Base-by-base conservation (phyloP, 768 basidiomycete species). In the Suillus sp. region DNA sequence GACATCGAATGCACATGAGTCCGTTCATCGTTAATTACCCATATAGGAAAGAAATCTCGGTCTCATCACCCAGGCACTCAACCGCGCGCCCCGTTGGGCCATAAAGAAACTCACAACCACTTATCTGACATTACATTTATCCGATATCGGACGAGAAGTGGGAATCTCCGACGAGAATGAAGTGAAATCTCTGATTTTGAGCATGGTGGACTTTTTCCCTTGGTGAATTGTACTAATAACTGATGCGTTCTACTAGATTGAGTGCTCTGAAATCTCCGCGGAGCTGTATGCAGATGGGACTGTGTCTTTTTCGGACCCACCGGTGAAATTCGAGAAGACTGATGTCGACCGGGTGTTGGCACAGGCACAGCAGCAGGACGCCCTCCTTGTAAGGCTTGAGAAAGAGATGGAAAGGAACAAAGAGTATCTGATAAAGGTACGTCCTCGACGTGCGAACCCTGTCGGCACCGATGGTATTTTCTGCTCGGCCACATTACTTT, bases 91-190 rank as follows among this genome's bases (percentile, higher is more conserved):
- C 0, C 81, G 90, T 22, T 94, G 93, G 87, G 79, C 85, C 55
- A 84, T 95, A 67, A 87, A 86, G 75, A 90, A 87, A 71, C 84
- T 95, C 62, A 95, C 90, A 0, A 84, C 84, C 58, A 94, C 94
- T 2, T 96, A 94, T 69, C 81, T 93, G 45, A 92, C 91, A 0
- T 84, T 94, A 18, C 83, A 88, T 40, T 76, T 95, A 9, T 75
- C 81, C 0, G 91, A 95, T 66, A 92, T 96, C 57, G 88, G 84
- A 3, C 80, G 79, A 18, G 69, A 73, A 2, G 67, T 82, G 34
- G 79, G 75, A 3, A 73, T 79, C 22, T 78, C 83, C 4, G 80
- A 69, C 27, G 81, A 83, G 56, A 84, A 82, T 16, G 84, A 86
- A 51, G 86, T 88, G 13, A 80, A 86, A 34, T 77, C 77, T 3